These are phyloP conservation scores for Hamamelis virginiana DNA, from an alignment of 164 flowering plant genomes.

Conservation along the genomic window DNA sequence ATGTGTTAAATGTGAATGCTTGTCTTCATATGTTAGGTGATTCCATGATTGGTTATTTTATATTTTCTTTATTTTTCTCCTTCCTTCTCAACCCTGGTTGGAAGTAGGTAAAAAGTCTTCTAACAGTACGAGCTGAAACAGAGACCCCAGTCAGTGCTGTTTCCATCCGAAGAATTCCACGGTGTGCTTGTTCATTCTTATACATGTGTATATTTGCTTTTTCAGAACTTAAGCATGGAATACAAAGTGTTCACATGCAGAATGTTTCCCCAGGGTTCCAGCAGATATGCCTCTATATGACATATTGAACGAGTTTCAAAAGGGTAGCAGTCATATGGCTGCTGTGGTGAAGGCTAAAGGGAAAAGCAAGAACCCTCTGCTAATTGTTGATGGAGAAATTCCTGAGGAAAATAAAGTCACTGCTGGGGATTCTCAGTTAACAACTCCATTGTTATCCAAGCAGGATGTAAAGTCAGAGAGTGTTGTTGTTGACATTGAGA, in stretches of 20 bases:
- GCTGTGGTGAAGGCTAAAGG: constrained; percentile 88
- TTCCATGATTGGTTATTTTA: too few species aligned
- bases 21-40: neutral
- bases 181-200: constrained; percentile 40
- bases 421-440: constrained; percentile 38
- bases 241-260: constrained; percentile 2
- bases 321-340: constrained; percentile 99
- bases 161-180: constrained; percentile 93
- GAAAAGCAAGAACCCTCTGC: constrained; percentile 36
- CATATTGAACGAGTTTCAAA: constrained; percentile 93
- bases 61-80: neutral
- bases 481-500: constrained; percentile 64
- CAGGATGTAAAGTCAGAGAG: constrained; percentile 40
- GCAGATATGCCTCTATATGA: constrained; percentile 97
- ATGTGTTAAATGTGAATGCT: neutral
- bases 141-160: constrained; percentile 99
- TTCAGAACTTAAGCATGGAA: neutral
- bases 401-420: constrained; percentile 28
- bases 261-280: constrained; percentile 69
- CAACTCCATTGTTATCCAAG: constrained; percentile 56
- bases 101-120: constrained; percentile 88
- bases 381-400: constrained; percentile 39
- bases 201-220: neutral
- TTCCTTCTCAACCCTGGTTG: constrained; percentile 1
- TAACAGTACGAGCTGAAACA: constrained; percentile 93